These are phyloP conservation scores for Turnera subulata DNA, from an alignment of 345 rosid genomes.

Conservation along the genomic window DNA sequence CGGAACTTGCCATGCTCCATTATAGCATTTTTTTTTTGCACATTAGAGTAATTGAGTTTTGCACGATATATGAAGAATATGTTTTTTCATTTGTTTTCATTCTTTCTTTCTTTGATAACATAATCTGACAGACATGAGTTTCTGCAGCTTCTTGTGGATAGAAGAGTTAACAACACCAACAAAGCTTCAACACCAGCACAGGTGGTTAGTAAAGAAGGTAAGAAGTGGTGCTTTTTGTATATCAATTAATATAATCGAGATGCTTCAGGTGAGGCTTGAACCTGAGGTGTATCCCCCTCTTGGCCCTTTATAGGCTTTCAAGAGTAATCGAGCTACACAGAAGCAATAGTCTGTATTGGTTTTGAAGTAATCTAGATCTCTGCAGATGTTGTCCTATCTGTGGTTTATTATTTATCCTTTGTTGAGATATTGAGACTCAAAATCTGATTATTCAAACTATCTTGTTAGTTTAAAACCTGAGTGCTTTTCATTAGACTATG, in stretches of 20 bases:
- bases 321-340: too few species aligned
- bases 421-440: too few species aligned
- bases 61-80: not conserved
- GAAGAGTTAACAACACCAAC: slow-evolving; percentile 11
- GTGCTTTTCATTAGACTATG: too few species aligned
- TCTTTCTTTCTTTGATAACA: not conserved
- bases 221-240: not conserved
- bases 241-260: too few species aligned
- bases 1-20: not conserved
- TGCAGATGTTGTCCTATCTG: not conserved
- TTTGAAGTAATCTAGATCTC: not conserved
- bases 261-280: too few species aligned
- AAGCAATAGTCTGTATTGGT: too few species aligned
- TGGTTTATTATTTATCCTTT: not conserved
- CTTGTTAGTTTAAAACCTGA: too few species aligned
- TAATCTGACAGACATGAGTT: slow-evolving; percentile 1
- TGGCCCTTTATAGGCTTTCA: too few species aligned
- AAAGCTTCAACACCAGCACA: slow-evolving; percentile 32
- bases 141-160: slow-evolving; percentile 31
- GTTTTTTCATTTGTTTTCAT: not conserved
- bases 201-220: slow-evolving; percentile 47
- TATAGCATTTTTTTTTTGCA: not conserved
- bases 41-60: not conserved
- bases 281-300: too few species aligned
- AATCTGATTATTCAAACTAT: too few species aligned